Evolutionary conservation across 495 filamentous ascomycete genomes (phyloP).

Genomic region (Durotheca rogersii): DNA sequence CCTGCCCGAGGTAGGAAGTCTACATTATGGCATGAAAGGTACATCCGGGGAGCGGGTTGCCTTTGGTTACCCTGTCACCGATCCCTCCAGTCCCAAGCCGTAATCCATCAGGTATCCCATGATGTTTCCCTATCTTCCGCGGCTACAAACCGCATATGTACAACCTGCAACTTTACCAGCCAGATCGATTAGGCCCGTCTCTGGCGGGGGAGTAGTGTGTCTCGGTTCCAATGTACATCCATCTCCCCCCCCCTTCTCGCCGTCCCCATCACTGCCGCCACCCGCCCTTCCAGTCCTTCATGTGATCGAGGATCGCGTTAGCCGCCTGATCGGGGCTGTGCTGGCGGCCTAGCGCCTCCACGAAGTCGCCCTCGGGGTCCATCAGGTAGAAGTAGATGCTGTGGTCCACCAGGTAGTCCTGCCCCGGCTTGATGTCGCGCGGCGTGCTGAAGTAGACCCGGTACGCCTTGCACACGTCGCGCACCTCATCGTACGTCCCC

Average conservation of each 20-base stretch:
- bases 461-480: conserved; percentile 89
- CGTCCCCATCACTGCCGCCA: conserved; percentile 32
- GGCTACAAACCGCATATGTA: too few species aligned
- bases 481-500: conserved; percentile 88
- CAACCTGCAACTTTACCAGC: too few species aligned
- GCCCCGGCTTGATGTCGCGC: conserved; percentile 77
- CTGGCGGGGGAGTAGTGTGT: conserved; percentile 8
- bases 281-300: conserved; percentile 80
- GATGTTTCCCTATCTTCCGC: too few species aligned
- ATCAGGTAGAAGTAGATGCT: conserved; percentile 99
- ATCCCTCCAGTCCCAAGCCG: too few species aligned
- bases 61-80: too few species aligned
- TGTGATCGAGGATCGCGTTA: conserved; percentile 79
- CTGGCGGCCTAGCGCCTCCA: conserved; percentile 93
- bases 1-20: too few species aligned
- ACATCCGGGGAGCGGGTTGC: too few species aligned
- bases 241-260: conserved; percentile 1
- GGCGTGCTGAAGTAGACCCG: conserved; percentile 97
- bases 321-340: conserved; percentile 86
- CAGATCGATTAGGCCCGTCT: too few species aligned
- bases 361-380: conserved; percentile 98
- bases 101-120: too few species aligned
- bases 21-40: too few species aligned
- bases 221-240: too few species aligned
- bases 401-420: conserved; percentile 97